Evolutionary conservation across 306 rosid genomes (phyloP).

Genomic region (Citrullus mucosospermus): DNA sequence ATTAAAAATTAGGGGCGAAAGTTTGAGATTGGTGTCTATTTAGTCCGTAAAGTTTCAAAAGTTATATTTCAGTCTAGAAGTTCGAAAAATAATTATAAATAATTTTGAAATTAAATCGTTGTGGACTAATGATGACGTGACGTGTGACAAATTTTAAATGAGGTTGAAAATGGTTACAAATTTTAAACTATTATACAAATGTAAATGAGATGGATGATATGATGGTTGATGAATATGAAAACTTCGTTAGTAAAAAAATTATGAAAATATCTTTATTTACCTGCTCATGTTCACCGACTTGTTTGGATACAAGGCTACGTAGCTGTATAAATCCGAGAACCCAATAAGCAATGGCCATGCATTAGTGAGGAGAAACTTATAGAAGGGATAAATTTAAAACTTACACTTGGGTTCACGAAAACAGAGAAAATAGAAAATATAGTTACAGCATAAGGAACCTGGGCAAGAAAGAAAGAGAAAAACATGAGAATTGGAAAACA

Average conservation of each 20-base stretch:
- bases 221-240: not conserved
- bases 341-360: not conserved
- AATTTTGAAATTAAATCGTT: too few relatives aligned
- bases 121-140: too few relatives aligned
- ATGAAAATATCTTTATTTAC: slow-evolving; percentile 12
- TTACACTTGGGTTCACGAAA: slow-evolving; percentile 55
- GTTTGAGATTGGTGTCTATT: too few relatives aligned
- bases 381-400: slow-evolving; percentile 11
- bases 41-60: too few relatives aligned
- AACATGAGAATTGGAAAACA: not conserved
- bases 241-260: not conserved
- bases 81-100: too few relatives aligned
- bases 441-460: slow-evolving; percentile 77
- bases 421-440: slow-evolving; percentile 28
- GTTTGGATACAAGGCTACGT: slow-evolving; percentile 80
- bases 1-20: not conserved
- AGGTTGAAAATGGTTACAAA: too few relatives aligned
- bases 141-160: too few relatives aligned
- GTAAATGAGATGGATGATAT: not conserved
- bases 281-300: slow-evolving; percentile 71
- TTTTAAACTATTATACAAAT: not conserved
- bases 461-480: slow-evolving; percentile 16
- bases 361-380: not conserved
- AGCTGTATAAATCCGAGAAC: slow-evolving; percentile 28
- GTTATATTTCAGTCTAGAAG: too few relatives aligned